phyloP scores from a whole-genome alignment of 164 flowering plant species.

The Vitis vinifera region DNA sequence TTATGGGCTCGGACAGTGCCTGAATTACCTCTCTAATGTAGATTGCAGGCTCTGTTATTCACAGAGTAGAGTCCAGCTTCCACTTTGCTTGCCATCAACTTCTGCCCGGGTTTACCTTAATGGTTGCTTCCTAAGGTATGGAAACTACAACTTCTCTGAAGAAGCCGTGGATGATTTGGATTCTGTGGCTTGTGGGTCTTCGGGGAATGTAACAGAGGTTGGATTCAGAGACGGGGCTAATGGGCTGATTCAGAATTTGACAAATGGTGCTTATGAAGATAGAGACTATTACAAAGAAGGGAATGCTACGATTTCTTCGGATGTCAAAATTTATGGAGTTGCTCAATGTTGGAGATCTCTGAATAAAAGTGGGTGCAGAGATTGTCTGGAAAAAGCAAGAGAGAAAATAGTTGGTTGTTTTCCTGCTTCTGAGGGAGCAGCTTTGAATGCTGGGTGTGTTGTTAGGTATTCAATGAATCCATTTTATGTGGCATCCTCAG shows the following conservation, averaged over 20 bases:
- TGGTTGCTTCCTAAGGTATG: conserved; percentile 77
- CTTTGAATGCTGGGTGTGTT: conserved; percentile 80
- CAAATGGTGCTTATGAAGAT: not conserved
- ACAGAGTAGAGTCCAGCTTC: conserved; percentile 68
- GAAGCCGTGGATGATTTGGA: conserved; percentile 22
- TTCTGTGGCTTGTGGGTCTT: not conserved
- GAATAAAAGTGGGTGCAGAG: conserved; percentile 52
- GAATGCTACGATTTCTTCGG: conserved; percentile 1
- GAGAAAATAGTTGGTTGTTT: conserved; percentile 58
- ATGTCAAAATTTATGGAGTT: conserved; percentile 29
- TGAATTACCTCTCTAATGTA: conserved; percentile 70
- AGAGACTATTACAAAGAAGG: not conserved
- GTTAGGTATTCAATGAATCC: conserved; percentile 70
- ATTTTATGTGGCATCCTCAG: conserved; percentile 55
- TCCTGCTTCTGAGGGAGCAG: conserved; percentile 84
- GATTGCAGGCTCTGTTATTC: conserved; percentile 76
- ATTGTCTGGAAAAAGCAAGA: conserved; percentile 72
- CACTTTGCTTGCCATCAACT: conserved; percentile 63
- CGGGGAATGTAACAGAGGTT: not conserved
- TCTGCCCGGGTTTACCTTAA: conserved; percentile 68
- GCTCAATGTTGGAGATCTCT: conserved; percentile 82
- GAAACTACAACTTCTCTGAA: conserved; percentile 61
- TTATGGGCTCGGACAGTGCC: conserved; percentile 83
- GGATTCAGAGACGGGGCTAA: conserved; percentile 29
- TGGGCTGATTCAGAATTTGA: conserved; percentile 26